A percentile compares a stretch with the other conserved stretches of the same genome.
phyloP scores from a whole-genome alignment of 352 stramenopile species.

The Globisporangium nunn region DNA sequence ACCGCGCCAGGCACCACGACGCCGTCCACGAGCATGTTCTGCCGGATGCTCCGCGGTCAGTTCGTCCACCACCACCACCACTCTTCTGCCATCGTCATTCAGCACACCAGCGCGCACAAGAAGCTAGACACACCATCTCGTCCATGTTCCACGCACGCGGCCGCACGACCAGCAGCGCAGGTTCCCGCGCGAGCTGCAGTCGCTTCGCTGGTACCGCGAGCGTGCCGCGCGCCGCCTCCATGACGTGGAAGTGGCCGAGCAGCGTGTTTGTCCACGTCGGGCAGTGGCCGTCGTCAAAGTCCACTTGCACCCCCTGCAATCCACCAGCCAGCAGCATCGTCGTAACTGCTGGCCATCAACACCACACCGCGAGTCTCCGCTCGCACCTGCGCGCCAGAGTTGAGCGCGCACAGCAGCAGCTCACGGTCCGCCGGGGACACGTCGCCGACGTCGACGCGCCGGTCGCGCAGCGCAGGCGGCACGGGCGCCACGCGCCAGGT shows the following conservation, averaged over 20 bases:
- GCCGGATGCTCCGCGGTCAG: neutral
- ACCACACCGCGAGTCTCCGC: conserved; percentile 35
- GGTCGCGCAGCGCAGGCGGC: conserved; percentile 74
- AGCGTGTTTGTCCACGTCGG: conserved; percentile 92
- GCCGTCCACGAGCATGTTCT: conserved; percentile 90
- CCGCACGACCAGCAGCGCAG: conserved; percentile 88
- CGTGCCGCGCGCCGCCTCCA: conserved; percentile 82
- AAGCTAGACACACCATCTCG: conserved; percentile 56
- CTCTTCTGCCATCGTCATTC: neutral
- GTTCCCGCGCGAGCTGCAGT: conserved; percentile 21
- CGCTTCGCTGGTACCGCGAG: conserved; percentile 17
- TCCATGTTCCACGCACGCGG: conserved; percentile 94
- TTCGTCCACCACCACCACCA: neutral
- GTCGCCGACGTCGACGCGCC: conserved; percentile 93
- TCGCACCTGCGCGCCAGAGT: conserved; percentile 84
- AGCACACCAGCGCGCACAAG: no score
- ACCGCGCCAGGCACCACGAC: conserved; percentile 81
- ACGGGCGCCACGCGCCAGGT: conserved; percentile 54
- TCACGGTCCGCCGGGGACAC: conserved; percentile 79
- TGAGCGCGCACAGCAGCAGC: conserved; percentile 91
- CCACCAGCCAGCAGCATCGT: neutral
- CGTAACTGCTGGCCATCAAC: neutral
- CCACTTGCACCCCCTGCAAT: conserved; percentile 54
- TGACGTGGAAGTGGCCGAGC: conserved; percentile 88
- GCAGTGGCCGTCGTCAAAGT: conserved; percentile 74